phyloP scores from a whole-genome alignment of 192 early-diverging fungal genomes.

The Coemansia nantahalensis region DNA sequence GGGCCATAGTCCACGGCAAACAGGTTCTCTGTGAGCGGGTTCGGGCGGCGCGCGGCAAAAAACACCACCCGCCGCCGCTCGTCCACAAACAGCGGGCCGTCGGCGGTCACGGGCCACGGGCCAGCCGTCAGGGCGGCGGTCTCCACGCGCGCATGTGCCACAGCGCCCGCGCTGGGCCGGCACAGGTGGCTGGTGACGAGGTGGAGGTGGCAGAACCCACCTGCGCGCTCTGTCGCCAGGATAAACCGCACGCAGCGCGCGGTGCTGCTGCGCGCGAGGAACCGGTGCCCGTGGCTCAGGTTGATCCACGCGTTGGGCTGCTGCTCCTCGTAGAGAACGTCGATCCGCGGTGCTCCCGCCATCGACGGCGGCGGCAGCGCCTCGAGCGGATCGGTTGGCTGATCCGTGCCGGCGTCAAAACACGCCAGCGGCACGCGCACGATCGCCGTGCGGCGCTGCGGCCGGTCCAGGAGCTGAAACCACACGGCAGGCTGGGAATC shows the following conservation, averaged over 20 bases:
- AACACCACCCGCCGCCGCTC: slow-evolving; percentile 8
- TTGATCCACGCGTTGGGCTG: slow-evolving; percentile 17
- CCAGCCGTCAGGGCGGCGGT: slow-evolving; percentile 10
- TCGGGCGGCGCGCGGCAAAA: slow-evolving; percentile 17
- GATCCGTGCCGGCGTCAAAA: slow-evolving; percentile 1
- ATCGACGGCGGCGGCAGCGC: background rate
- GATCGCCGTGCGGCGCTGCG: slow-evolving; percentile 8
- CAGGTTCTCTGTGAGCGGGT: slow-evolving; percentile 13
- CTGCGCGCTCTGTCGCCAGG: slow-evolving; percentile 9
- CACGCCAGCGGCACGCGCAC: slow-evolving; percentile 9
- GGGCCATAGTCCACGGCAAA: slow-evolving; percentile 9
- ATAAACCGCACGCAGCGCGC: slow-evolving; percentile 1
- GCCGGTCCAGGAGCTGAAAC: slow-evolving; percentile 17
- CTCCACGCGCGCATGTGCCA: background rate
- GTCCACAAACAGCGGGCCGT: slow-evolving; percentile 17
- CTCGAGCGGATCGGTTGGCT: slow-evolving; percentile 1
- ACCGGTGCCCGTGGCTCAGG: slow-evolving; percentile 2
- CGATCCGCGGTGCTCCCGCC: background rate
- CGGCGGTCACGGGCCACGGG: slow-evolving; percentile 13
- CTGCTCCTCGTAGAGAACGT: slow-evolving; percentile 15
- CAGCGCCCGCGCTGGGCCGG: background rate
- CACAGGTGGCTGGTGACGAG: slow-evolving; percentile 4
- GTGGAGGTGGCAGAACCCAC: slow-evolving; percentile 15
- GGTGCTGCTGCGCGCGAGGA: background rate
- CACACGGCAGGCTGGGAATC: slow-evolving; percentile 11